phyloP scores from a whole-genome alignment of 805 yeast species.

The Lipomyces japonicus region DNA sequence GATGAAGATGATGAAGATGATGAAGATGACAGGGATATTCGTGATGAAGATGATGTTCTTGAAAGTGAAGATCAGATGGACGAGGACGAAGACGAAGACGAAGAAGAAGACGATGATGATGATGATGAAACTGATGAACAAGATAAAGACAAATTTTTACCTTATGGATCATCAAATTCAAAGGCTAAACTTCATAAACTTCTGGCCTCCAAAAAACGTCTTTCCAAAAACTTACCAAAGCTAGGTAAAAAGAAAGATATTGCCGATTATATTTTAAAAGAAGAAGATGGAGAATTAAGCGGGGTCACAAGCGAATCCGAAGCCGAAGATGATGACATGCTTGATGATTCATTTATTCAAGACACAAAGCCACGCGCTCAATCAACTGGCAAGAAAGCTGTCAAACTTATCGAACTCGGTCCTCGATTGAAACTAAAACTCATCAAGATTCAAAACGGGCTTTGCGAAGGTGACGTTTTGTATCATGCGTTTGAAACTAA shows the following conservation, averaged over 20 bases:
- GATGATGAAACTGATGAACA: conserved; percentile 28
- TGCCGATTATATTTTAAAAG: conserved; percentile 62
- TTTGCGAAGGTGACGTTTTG: conserved; percentile 82
- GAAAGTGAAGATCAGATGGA: conserved; percentile 9
- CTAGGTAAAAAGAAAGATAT: conserved; percentile 66
- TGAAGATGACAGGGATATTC: conserved; percentile 5
- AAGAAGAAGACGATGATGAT: conserved; percentile 23
- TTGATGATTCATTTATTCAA: conserved; percentile 47
- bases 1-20: conserved; percentile 13
- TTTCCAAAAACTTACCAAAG: conserved; percentile 60
- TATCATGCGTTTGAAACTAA: conserved; percentile 54
- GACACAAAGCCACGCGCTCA: conserved; percentile 16
- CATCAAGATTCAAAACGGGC: conserved; percentile 86
- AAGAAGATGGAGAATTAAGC: conserved; percentile 17
- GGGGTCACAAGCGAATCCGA: conserved; percentile 92
- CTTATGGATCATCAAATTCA: conserved; percentile 8
- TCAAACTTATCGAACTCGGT: conserved; percentile 87
- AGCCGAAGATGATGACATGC: conserved; percentile 84
- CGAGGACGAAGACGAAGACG: conserved; percentile 16
- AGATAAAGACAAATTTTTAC: conserved; percentile 16
- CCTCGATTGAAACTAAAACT: conserved; percentile 77
- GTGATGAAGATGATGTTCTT: conserved; percentile 8
- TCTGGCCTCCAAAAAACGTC: conserved; percentile 11
- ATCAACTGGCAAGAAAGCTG: conserved; percentile 65
- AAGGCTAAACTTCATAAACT: conserved; percentile 23